phyloP scores from a whole-genome alignment of 2,329 filamentous ascomycete genomes.

The Thielaviopsis punctulata region DNA sequence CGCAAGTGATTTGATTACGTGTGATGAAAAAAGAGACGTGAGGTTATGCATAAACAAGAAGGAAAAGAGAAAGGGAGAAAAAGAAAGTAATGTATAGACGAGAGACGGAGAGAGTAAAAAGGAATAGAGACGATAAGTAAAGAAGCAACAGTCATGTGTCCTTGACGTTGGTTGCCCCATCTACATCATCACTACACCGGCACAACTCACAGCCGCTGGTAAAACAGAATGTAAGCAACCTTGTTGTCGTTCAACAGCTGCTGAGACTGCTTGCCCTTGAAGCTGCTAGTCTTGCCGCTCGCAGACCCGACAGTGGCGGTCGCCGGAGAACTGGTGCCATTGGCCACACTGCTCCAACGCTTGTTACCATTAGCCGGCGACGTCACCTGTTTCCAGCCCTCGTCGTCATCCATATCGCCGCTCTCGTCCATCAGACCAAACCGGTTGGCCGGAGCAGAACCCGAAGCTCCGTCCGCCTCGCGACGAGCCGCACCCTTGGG shows the following conservation, averaged over 20 bases:
- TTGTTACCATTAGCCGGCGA: conserved; percentile 47
- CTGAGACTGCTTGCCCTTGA: conserved; percentile 40
- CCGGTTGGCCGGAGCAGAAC: conserved; percentile 39
- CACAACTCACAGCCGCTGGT: conserved; percentile 46
- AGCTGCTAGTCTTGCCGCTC: conserved; percentile 24
- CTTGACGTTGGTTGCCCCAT: neutral
- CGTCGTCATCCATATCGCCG: conserved; percentile 48
- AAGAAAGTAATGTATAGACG: neutral
- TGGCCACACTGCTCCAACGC: conserved; percentile 44
- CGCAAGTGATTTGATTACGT: neutral
- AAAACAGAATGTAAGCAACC: conserved; percentile 92
- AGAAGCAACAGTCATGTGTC: neutral
- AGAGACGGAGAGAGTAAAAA: neutral
- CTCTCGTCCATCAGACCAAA: conserved; percentile 50
- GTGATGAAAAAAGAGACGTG: neutral
- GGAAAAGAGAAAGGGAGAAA: neutral
- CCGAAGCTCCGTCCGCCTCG: conserved; percentile 1
- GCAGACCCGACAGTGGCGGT: neutral
- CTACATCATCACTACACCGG: neutral
- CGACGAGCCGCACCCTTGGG: conserved; percentile 39
- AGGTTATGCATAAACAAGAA: neutral
- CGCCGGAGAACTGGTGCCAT: neutral
- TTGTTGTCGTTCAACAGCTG: conserved; percentile 76
- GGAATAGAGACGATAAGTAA: neutral
- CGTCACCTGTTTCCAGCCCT: conserved; percentile 70